Percentiles rank a stretch among this genome's conserved stretches.
Conservation (phyloP, 2,329 filamentous ascomycete species). For the Calonectria multiphialidica region DNA sequence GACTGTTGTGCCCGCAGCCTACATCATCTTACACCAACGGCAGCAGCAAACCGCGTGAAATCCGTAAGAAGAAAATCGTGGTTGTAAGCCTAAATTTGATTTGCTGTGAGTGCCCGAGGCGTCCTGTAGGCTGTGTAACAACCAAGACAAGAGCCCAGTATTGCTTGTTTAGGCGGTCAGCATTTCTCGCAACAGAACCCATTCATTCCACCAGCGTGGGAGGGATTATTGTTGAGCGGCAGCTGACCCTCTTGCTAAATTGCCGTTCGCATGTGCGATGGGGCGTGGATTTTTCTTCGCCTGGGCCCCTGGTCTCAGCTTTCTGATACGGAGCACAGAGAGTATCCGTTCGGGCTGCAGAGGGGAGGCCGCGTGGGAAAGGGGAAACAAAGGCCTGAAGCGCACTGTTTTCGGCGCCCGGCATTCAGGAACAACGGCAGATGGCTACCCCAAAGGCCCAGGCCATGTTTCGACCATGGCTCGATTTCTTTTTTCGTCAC, state of each 20-base stretch:
- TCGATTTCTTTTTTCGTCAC: conserved; percentile 15
- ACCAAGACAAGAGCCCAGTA: conserved; percentile 20
- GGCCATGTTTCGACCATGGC: conserved; percentile 19
- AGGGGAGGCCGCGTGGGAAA: neutral
- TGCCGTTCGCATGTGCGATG: conserved; percentile 32
- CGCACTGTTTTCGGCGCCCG: neutral
- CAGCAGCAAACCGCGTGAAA: neutral
- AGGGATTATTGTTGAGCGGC: conserved; percentile 32
- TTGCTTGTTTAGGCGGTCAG: conserved; percentile 41
- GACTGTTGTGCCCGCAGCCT: neutral
- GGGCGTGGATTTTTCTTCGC: conserved; percentile 26
- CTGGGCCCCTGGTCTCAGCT: conserved; percentile 38
- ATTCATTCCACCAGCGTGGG: conserved; percentile 28
- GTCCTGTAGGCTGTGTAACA: neutral
- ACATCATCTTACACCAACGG: conserved; percentile 3
- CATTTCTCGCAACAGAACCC: conserved; percentile 22
- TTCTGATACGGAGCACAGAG: conserved; percentile 8
- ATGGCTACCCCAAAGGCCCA: conserved; percentile 4
- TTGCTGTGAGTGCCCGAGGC: conserved; percentile 19
- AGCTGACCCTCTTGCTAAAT: conserved; percentile 37
- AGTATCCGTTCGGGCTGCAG: neutral
- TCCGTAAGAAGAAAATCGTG: conserved; percentile 10
- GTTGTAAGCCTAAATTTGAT: conserved; percentile 7
- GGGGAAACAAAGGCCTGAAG: neutral
- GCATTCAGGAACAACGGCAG: neutral